phyloP scores from a whole-genome alignment of 2,329 filamentous ascomycete genomes.

The Biscogniauxia mediterranea region DNA sequence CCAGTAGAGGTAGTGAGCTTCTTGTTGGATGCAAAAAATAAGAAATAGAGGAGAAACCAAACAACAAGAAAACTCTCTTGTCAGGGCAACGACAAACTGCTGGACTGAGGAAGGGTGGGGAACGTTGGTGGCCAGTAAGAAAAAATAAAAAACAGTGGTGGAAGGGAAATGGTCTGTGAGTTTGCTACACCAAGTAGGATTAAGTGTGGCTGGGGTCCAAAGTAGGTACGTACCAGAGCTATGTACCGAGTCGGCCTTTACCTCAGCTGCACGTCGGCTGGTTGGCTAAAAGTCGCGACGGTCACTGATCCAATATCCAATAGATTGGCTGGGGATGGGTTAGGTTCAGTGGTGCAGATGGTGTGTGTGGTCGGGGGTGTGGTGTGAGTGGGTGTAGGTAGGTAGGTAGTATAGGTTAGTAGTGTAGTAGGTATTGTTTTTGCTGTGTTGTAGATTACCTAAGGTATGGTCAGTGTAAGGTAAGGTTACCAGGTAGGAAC shows the following conservation, averaged over 20 bases:
- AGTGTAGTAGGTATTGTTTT: too few relatives aligned
- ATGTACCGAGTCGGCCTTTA: background rate
- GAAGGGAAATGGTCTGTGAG: background rate
- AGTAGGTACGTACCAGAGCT: background rate
- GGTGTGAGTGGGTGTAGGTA: too few relatives aligned
- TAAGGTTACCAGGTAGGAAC: too few relatives aligned
- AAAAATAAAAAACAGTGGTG: background rate
- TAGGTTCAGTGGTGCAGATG: too few relatives aligned
- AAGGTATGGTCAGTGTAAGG: background rate
- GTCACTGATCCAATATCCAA: constrained; percentile 3
- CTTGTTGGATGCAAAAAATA: constrained; percentile 22
- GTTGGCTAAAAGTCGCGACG: constrained; percentile 3
- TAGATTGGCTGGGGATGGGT: too few relatives aligned
- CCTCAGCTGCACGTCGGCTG: too few relatives aligned
- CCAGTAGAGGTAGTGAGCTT: constrained; percentile 13
- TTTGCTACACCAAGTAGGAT: background rate
- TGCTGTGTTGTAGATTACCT: too few relatives aligned
- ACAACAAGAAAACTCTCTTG: constrained; percentile 32
- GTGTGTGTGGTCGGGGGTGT: too few relatives aligned
- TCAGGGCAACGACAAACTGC: constrained; percentile 30
- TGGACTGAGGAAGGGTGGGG: constrained; percentile 11
- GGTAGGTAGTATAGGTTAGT: background rate
- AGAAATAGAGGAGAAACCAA: constrained; percentile 25
- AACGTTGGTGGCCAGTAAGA: background rate
- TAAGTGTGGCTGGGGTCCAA: background rate